phyloP scores from a whole-genome alignment of 2,329 filamentous ascomycete genomes.

The Seiridium unicorne region DNA sequence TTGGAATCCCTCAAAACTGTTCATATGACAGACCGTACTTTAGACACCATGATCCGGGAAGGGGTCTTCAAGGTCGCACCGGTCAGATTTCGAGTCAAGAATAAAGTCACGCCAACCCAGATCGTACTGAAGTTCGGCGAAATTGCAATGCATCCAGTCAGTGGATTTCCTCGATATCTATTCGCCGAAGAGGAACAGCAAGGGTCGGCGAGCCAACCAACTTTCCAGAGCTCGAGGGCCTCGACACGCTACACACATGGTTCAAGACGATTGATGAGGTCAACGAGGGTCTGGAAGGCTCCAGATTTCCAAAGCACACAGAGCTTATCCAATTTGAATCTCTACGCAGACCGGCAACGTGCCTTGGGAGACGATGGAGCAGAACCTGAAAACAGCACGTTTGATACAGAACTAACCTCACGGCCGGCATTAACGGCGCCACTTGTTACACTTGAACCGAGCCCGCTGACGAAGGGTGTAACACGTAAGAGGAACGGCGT shows the following conservation, averaged over 20 bases:
- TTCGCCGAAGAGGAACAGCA: not conserved
- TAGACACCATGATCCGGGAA: conserved; percentile 2
- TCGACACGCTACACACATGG: conserved; percentile 7
- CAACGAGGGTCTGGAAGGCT: conserved; percentile 1
- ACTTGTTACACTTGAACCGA: not conserved
- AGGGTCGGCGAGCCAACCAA: not conserved
- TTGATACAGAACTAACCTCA: not conserved
- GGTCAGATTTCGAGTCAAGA: not conserved
- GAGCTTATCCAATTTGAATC: not conserved
- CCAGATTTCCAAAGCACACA: not conserved
- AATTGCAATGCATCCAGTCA: conserved; percentile 6
- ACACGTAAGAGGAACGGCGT: not conserved
- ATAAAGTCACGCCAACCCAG: not conserved
- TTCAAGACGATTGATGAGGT: conserved; percentile 4
- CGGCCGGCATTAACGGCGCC: too few relatives aligned
- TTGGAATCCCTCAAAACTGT: not conserved
- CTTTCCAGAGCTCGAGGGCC: not conserved
- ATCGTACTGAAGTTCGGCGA: conserved; percentile 7
- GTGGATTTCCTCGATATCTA: conserved; percentile 5
- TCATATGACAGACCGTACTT: not conserved
- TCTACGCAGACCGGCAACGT: not conserved
- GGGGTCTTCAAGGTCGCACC: not conserved
- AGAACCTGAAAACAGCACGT: not conserved
- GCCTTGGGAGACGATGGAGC: not conserved
- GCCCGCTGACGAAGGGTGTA: not conserved